phyloP scores from a whole-genome alignment of 129 eudicot species.

The Glebionis coronaria region DNA sequence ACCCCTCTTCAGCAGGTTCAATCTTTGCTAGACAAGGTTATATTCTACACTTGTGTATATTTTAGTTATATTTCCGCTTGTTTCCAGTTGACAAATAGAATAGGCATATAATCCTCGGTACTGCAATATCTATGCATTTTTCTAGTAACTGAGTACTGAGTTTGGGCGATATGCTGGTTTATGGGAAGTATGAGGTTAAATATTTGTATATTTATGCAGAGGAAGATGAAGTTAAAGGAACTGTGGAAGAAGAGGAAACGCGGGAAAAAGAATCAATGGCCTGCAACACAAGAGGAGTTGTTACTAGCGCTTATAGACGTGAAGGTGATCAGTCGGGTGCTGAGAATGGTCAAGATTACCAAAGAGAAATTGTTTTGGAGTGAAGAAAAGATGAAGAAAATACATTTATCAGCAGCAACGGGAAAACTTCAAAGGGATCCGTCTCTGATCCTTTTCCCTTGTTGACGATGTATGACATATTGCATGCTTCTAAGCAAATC shows the following conservation, averaged over 20 bases:
- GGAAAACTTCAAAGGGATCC: constrained; percentile 91
- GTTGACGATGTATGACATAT: constrained; percentile 33
- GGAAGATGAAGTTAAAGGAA: constrained; percentile 76
- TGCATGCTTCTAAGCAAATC: too few species aligned
- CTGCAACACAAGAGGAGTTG: constrained; percentile 56
- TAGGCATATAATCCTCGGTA: too few species aligned
- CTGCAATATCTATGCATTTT: too few species aligned
- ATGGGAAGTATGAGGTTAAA: too few species aligned
- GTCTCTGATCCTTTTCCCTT: constrained; percentile 81
- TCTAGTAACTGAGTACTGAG: too few species aligned
- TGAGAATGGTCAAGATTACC: constrained; percentile 63
- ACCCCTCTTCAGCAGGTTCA: constrained; percentile 85
- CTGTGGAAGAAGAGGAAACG: constrained; percentile 63
- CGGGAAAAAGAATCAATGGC: constrained; percentile 84
- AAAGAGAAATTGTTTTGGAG: constrained; percentile 86
- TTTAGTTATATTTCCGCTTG: neutral
- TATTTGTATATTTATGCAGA: constrained; percentile 39
- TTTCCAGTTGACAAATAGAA: too few species aligned
- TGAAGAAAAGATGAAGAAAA: constrained; percentile 90
- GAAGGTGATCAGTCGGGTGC: constrained; percentile 62
- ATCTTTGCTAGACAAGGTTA: constrained; percentile 67
- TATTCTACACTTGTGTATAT: neutral
- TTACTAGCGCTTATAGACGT: constrained; percentile 66
- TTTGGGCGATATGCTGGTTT: too few species aligned
- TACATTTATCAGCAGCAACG: constrained; percentile 42